These are phyloP conservation scores for Alliaria petiolata DNA, from an alignment of 345 rosid species.

Conservation along the genomic window DNA sequence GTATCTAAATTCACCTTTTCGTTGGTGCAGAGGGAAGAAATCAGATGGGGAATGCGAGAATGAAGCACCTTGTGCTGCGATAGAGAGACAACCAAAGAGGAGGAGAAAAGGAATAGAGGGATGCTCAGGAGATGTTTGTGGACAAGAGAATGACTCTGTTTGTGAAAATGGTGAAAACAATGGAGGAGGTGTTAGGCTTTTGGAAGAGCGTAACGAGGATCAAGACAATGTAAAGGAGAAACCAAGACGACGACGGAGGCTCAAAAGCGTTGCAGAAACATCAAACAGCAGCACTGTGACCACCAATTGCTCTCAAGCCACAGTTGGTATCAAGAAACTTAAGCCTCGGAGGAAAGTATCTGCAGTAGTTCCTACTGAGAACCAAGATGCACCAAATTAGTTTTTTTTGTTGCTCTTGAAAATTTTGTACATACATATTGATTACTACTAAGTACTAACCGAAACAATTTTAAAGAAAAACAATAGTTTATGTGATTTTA, in stretches of 20 bases:
- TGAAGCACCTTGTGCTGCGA: conserved; percentile 16
- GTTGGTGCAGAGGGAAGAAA: conserved; percentile 30
- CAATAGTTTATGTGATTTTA: not conserved
- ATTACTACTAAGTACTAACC: not conserved
- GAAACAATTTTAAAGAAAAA: not conserved
- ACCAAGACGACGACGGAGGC: not conserved
- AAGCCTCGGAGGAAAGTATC: conserved; percentile 30
- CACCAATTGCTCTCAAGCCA: not conserved
- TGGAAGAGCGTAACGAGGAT: conserved; percentile 2
- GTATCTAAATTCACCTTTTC: conserved; percentile 13
- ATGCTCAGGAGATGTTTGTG: conserved; percentile 4
- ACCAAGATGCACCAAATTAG: conserved; percentile 19
- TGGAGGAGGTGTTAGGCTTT: conserved; percentile 8
- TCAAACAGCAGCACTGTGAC: conserved; percentile 3
- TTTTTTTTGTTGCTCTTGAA: conserved; percentile 9
- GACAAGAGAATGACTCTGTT: conserved; percentile 4
- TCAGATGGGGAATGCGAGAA: conserved; percentile 27
- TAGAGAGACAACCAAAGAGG: conserved; percentile 27
- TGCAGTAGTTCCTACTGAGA: conserved; percentile 18
- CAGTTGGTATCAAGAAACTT: conserved; percentile 22
- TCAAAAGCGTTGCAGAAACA: conserved; percentile 11
- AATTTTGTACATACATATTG: conserved; percentile 4
- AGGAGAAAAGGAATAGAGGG: conserved; percentile 3
- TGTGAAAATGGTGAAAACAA: conserved; percentile 17
- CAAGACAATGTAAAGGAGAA: conserved; percentile 3